Evolutionary conservation across 176 grass and related monocot genomes (phyloP).

Genomic region (Hordeum marinum): DNA sequence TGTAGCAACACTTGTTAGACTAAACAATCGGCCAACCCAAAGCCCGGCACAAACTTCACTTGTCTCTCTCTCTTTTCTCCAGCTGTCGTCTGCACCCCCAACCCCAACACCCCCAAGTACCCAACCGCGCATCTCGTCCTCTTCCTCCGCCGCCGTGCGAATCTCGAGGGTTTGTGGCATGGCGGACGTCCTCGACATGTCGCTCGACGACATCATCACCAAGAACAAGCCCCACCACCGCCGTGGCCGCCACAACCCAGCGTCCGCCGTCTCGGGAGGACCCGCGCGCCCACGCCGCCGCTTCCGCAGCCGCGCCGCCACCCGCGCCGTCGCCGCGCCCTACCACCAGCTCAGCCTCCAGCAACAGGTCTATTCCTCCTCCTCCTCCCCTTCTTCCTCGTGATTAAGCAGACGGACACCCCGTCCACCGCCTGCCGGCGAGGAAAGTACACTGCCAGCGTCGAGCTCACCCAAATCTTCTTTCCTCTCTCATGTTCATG

Average conservation of each 20-base stretch:
- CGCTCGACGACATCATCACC: constrained; percentile 77
- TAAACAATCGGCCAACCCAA: neutral
- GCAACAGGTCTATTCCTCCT: neutral
- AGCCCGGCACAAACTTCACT: neutral
- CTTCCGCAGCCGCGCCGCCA: constrained; percentile 29
- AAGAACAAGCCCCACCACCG: constrained; percentile 38
- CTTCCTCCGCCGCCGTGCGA: neutral
- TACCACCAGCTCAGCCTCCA: constrained; percentile 17
- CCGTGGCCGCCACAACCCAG: neutral
- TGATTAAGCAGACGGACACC: neutral
- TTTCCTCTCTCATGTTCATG: neutral
- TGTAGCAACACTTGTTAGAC: neutral
- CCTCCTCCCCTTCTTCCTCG: neutral
- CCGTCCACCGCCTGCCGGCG: neutral
- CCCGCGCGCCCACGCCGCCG: constrained; percentile 19
- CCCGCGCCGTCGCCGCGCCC: constrained; percentile 29
- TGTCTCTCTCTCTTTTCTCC: neutral
- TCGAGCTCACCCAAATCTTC: neutral
- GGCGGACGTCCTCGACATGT: constrained; percentile 59
- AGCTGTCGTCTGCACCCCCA: neutral
- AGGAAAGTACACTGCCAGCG: neutral
- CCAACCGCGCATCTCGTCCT: neutral
- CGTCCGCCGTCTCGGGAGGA: neutral
- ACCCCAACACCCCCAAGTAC: neutral
- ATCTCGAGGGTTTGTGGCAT: neutral